Conservation (phyloP, 108 stramenopile species). For the Cyclotella choctawhatcheeana region DNA sequence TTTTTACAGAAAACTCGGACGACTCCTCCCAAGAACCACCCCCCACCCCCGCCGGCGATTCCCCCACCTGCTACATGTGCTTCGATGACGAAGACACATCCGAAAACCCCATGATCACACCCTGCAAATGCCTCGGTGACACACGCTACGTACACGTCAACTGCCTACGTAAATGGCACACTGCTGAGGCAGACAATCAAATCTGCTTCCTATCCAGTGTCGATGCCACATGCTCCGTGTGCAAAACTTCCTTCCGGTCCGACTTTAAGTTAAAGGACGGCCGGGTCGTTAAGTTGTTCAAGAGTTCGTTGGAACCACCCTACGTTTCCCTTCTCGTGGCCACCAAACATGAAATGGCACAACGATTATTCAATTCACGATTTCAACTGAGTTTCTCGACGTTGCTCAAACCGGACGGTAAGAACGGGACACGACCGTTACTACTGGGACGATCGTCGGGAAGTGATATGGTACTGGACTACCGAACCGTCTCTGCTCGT, state of each 20-base stretch:
- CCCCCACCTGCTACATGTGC: conserved; percentile 96
- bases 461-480: conserved; percentile 97
- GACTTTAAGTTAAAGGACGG: conserved; percentile 94
- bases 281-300: conserved; percentile 88
- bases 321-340: conserved; percentile 96
- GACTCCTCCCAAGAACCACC: conserved; percentile 47
- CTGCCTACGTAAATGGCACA: conserved; percentile 92
- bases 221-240: conserved; percentile 95
- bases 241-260: conserved; percentile 96
- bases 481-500: conserved; percentile 90
- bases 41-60: conserved; percentile 53
- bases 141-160: conserved; percentile 89
- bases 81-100: conserved; percentile 93
- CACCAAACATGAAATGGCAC: conserved; percentile 95
- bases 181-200: conserved; percentile 90
- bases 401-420: conserved; percentile 88
- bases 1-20: conserved; percentile 77
- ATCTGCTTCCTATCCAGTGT: conserved; percentile 95
- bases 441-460: conserved; percentile 94
- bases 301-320: conserved; percentile 92
- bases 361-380: conserved; percentile 94
- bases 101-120: conserved; percentile 84
- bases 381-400: conserved; percentile 96
- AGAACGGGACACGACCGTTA: conserved; percentile 86
- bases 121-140: conserved; percentile 89